Evolutionary conservation across 805 yeast species (phyloP), one percentile per base, ranked within the genome.

Genomic region (Teunomyces pallodes): DNA sequence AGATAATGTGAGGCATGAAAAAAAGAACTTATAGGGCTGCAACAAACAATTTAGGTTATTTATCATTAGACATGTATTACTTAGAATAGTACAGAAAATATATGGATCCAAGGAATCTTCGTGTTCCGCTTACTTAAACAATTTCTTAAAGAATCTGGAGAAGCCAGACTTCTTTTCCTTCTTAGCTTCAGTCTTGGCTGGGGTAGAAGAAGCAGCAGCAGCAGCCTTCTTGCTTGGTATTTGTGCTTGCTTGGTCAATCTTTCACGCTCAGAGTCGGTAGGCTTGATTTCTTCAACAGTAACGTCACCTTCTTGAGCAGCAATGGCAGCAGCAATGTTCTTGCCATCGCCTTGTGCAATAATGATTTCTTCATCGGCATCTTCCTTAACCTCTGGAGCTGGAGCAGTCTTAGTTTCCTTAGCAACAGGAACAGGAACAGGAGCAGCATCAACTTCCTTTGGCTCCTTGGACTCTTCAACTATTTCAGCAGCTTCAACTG

Each of bases 211-310:
- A 16, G 61, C 49, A 28, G 47, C 33, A 6, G 47, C 43, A 14
- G 53, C 40, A 1, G 39, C 38, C 20, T 46, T 17, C 30, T 32
- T 39, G 32, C 16, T 14, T 27, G 30, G 45, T 16, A 24, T 43
- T 33, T 27, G 39, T 27, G 72, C 76, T 50, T 70, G 70, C 47
- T 64, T 60, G 24, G 70, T 62, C 49, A 70, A 64, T 54, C 62
- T 60, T 40, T 61, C 64, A 33, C 67, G 70, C 58, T 73, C 75
- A 27, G 70, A 62, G 28, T 60, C 65, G 32, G 74, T 67, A 16
- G 77, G 77, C 55, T 70, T 59, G 54, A 73, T 65, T 56, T 73
- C 75, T 58, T 72, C 77, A 35, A 72, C 63, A 27, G 67, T 61
- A 12, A 67, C 70, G 36, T 67, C 69, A 30, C 64, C 64, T 53